Percentiles rank a stretch among this genome's conserved stretches.
These are phyloP conservation scores for Hypoxylon sp. DNA, from an alignment of 2,329 filamentous ascomycete genomes.

Conservation along the genomic window DNA sequence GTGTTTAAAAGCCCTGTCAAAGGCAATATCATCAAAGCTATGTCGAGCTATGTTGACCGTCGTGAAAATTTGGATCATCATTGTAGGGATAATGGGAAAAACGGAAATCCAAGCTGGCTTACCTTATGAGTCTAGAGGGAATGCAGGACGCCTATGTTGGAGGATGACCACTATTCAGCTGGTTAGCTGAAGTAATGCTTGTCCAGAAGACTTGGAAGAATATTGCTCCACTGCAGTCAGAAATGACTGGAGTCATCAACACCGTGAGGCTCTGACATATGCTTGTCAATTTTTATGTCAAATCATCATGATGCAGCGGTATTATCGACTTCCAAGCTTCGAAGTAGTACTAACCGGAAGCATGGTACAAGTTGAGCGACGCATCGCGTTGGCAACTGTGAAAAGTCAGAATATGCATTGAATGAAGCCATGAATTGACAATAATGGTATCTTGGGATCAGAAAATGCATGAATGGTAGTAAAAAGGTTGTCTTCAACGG, in stretches of 20 bases:
- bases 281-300: slow-evolving; percentile 91
- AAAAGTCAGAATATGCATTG: slow-evolving; percentile 33
- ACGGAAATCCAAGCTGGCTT: slow-evolving; percentile 41
- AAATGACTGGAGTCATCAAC: slow-evolving; percentile 65
- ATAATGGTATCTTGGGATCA: slow-evolving; percentile 42
- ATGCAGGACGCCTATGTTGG: not conserved
- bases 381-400: slow-evolving; percentile 1
- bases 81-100: slow-evolving; percentile 54
- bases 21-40: slow-evolving; percentile 84
- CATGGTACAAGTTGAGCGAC: not conserved
- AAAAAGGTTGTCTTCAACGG: slow-evolving; percentile 73
- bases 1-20: slow-evolving; percentile 75
- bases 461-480: slow-evolving; percentile 71
- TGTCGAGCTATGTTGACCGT: slow-evolving; percentile 86
- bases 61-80: slow-evolving; percentile 85
- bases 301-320: slow-evolving; percentile 78
- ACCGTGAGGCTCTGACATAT: slow-evolving; percentile 89
- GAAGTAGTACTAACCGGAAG: slow-evolving; percentile 31
- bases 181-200: slow-evolving; percentile 52
- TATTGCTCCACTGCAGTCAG: slow-evolving; percentile 57
- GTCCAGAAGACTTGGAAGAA: slow-evolving; percentile 16
- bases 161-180: slow-evolving; percentile 18
- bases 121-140: slow-evolving; percentile 10
- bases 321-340: slow-evolving; percentile 28
- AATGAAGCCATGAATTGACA: not conserved